Evolutionary conservation across 805 yeast species (phyloP), one percentile per base, ranked within the genome.

Genomic region (Barnettozyma californica): DNA sequence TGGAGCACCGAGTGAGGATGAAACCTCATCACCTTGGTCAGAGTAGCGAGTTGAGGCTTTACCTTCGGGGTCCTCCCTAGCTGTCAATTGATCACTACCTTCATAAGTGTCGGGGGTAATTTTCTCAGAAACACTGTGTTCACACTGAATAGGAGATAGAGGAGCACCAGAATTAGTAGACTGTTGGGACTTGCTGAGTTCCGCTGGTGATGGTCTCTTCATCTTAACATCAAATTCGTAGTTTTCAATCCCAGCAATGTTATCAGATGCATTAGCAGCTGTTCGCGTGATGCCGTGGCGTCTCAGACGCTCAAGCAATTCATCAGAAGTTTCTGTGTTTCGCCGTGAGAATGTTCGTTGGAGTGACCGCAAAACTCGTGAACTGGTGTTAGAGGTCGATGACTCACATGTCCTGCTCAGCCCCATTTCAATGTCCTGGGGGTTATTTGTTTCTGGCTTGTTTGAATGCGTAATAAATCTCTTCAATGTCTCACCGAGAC

Each of bases 201-300:
- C 18, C 7, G 48, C 44, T 3, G 43, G 35, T 2, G 37, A 33
- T 5, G 60, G 58, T n/a, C 53, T 44, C 18, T 39, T 9, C 9
- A 54, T 38, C 7, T 49, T 16, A 36, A 58, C 59, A 5, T 52
- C 48, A 11, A 50, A 21, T 40, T 54, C 57, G 43, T 54, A 64
- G 43, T 61, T 57, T 14, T 67, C 66, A 31, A 72, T 68, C 5
- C 79, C 80, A 2, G 79, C 78, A 39, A 74, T 68, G 46, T 68
- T 68, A 52, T 76, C 69, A 0, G 79, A 62, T 44, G 73, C 68
- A 7, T 60, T 56, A 2, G 75, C 76, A 2, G 78, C 77, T 33
- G 61, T 65, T 9, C 54, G 52, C 1, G 77, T 69, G 44, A 76
- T 68, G 29, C 68, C 68, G 7, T 73, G 73, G 11, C 62, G 62